Conservation (phyloP, 768 basidiomycete genomes). For the Dentipellis sp. region DNA sequence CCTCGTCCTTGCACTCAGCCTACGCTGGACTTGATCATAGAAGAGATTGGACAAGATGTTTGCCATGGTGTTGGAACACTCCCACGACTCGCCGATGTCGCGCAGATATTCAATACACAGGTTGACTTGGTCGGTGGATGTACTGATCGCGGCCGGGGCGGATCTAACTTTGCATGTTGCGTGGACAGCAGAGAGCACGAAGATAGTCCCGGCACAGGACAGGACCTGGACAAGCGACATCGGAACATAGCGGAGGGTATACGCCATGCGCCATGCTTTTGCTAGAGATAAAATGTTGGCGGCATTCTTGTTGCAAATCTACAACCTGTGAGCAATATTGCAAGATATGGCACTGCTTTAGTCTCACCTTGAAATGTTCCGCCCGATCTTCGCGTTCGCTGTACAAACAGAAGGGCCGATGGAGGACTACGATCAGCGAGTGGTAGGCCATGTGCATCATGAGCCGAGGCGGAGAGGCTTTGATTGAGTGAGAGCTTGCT, state of each 20-base stretch:
- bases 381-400: neutral
- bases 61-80: slow-evolving; percentile 7
- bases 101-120: slow-evolving; percentile 8
- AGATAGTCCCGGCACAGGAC: slow-evolving; percentile 14
- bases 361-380: slow-evolving; percentile 12
- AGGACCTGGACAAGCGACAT: slow-evolving; percentile 14
- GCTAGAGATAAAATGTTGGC: slow-evolving; percentile 12
- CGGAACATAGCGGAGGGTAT: slow-evolving; percentile 12
- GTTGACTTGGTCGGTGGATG: slow-evolving; percentile 1
- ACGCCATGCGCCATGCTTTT: slow-evolving; percentile 7
- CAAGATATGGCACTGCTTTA: neutral
- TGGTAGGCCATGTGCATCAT: slow-evolving; percentile 14
- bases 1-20: neutral
- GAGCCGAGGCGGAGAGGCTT: slow-evolving; percentile 10
- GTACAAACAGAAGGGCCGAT: slow-evolving; percentile 14
- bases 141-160: slow-evolving; percentile 2
- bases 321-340: neutral
- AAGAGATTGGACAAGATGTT: slow-evolving; percentile 11
- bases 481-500: slow-evolving; percentile 15
- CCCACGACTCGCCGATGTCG: slow-evolving; percentile 11
- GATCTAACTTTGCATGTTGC: slow-evolving; percentile 11
- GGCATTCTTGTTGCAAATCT: neutral
- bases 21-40: slow-evolving; percentile 4
- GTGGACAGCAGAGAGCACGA: slow-evolving; percentile 13
- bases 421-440: slow-evolving; percentile 11